Conservation (phyloP, 352 stramenopile genomes). For the Globisporangium solare region DNA sequence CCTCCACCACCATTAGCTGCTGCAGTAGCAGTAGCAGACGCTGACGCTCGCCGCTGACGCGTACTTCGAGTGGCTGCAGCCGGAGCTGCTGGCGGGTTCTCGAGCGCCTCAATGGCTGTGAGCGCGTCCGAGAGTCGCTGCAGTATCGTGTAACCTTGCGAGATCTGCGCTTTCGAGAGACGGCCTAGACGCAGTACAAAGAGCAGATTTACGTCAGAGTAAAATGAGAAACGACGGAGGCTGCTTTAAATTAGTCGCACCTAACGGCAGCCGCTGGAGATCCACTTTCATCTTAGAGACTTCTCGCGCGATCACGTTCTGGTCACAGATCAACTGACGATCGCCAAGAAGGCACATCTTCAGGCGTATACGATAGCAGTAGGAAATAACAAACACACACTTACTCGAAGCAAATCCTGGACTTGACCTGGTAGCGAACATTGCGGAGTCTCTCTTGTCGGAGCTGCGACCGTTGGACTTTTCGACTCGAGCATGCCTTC, state of each 20-base stretch:
- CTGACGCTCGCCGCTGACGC: constrained; percentile 11
- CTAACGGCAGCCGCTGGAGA: constrained; percentile 45
- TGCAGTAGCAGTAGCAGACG: constrained; percentile 22
- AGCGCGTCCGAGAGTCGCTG: constrained; percentile 40
- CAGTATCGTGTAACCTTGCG: constrained; percentile 39
- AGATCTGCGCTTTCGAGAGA: constrained; percentile 57
- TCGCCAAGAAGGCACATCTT: too few relatives aligned
- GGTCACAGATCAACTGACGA: constrained; percentile 38
- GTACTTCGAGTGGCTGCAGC: background rate
- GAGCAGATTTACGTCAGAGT: too few relatives aligned
- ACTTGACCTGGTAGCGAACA: too few relatives aligned
- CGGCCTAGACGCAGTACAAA: background rate
- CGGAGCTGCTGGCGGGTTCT: constrained; percentile 3
- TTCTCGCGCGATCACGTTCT: constrained; percentile 40
- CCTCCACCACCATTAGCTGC: constrained; percentile 9
- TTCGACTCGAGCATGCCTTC: too few relatives aligned
- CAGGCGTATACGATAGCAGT: too few relatives aligned
- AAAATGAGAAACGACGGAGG: too few relatives aligned
- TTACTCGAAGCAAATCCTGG: too few relatives aligned
- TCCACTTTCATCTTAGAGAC: constrained; percentile 50
- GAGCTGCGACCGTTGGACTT: too few relatives aligned
- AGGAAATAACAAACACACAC: background rate
- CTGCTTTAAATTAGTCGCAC: constrained; percentile 8
- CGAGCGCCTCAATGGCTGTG: constrained; percentile 32
- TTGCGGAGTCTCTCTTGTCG: too few relatives aligned